Evolutionary conservation across 805 yeast genomes (phyloP).

Genomic region (Saturnispora ahearnii): DNA sequence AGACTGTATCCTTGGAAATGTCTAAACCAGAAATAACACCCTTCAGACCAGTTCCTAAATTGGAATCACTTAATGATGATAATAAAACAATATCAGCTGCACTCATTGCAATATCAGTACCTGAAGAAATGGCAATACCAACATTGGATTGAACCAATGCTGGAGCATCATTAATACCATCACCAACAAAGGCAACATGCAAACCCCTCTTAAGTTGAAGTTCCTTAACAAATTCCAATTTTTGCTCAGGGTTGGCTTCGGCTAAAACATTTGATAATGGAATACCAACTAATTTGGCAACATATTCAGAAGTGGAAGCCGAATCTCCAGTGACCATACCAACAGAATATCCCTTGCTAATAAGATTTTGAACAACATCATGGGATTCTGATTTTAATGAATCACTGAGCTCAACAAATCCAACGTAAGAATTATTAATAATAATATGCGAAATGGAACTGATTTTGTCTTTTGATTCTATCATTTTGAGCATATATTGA

Average conservation of each 20-base stretch:
- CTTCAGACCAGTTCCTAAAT: constrained; percentile 9
- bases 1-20: constrained; percentile 61
- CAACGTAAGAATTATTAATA: constrained; percentile 50
- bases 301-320: constrained; percentile 45
- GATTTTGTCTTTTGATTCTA: constrained; percentile 10
- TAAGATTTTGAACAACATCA: constrained; percentile 49
- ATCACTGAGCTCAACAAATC: constrained; percentile 62
- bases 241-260: constrained; percentile 68
- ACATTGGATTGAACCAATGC: constrained; percentile 82
- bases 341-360: constrained; percentile 44
- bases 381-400: constrained; percentile 56
- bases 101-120: constrained; percentile 93
- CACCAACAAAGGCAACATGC: constrained; percentile 84
- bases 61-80: constrained; percentile 27
- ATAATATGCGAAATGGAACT: constrained; percentile 32
- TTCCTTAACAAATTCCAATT: constrained; percentile 54
- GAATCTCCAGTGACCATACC: constrained; percentile 93
- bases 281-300: constrained; percentile 64
- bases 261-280: constrained; percentile 57
- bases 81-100: constrained; percentile 89
- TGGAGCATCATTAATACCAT: constrained; percentile 97
- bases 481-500: constrained; percentile 4
- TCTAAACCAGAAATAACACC: constrained; percentile 57
- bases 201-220: constrained; percentile 36
- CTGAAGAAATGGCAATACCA: constrained; percentile 87